Conservation (phyloP, 495 filamentous ascomycete genomes). For the Tuber magnatum region DNA sequence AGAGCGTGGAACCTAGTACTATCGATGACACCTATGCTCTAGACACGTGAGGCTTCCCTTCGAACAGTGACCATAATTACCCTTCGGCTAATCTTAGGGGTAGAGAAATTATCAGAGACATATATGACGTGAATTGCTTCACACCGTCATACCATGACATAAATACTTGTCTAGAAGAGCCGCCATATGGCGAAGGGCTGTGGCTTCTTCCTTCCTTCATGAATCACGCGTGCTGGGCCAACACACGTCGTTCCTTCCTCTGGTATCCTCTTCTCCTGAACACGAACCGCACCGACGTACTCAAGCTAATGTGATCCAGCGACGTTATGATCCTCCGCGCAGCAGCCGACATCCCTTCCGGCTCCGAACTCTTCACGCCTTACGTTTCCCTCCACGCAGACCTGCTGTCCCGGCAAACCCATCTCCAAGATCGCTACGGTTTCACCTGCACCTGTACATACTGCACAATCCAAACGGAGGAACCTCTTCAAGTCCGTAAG, state of each 20-base stretch:
- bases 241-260: constrained; percentile 2
- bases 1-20: neutral
- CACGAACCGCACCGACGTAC: neutral
- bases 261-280: neutral
- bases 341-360: neutral
- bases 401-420: neutral
- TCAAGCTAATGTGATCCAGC: neutral
- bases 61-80: neutral
- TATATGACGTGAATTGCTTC: constrained; percentile 1
- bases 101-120: neutral
- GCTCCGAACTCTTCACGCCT: neutral
- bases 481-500: neutral
- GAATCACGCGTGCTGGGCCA: neutral
- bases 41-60: neutral
- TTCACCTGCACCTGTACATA: neutral
- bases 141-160: constrained; percentile 3
- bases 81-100: neutral
- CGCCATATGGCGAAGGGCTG: neutral
- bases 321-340: neutral
- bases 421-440: constrained; percentile 1
- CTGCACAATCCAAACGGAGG: neutral
- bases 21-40: neutral
- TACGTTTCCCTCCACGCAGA: neutral
- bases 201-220: constrained; percentile 4
- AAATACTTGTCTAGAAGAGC: neutral